Evolutionary conservation across 2,329 filamentous ascomycete genomes (phyloP).

Genomic region (Mycosphaerella sp.): DNA sequence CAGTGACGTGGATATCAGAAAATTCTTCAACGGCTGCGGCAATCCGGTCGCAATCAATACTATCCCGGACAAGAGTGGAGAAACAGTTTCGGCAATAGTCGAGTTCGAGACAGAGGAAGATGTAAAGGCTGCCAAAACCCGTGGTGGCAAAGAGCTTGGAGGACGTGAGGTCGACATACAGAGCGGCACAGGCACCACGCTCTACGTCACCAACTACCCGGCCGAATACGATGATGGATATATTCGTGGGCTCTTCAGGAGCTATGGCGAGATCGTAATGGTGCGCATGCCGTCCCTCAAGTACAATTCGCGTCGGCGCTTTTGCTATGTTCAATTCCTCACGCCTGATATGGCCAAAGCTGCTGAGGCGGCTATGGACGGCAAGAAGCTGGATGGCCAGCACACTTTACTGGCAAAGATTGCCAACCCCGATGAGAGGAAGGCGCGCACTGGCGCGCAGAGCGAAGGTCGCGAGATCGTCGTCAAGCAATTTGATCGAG

Average conservation of each 20-base stretch:
- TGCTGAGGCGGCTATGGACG: constrained; percentile 64
- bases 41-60: constrained; percentile 72
- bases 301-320: constrained; percentile 79
- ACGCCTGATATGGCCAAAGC: constrained; percentile 60
- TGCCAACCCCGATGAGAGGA: constrained; percentile 73
- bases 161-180: constrained; percentile 67
- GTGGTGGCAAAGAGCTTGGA: constrained; percentile 73
- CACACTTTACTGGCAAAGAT: constrained; percentile 71
- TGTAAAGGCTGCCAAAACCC: constrained; percentile 70
- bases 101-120: constrained; percentile 81
- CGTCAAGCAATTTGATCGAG: constrained; percentile 77
- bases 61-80: constrained; percentile 55
- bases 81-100: constrained; percentile 65
- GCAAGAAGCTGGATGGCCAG: constrained; percentile 60
- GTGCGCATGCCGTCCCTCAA: constrained; percentile 89
- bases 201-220: constrained; percentile 90
- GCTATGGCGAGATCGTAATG: constrained; percentile 74
- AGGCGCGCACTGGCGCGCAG: constrained; percentile 69
- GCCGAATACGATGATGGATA: constrained; percentile 65
- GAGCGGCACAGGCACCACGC: constrained; percentile 68
- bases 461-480: constrained; percentile 86
- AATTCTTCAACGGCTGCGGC: constrained; percentile 90
- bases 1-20: constrained; percentile 66
- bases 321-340: constrained; percentile 92
- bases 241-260: constrained; percentile 61